Base-by-base conservation (phyloP, 257 asterid species). In the Nicotiana noctiflora region DNA sequence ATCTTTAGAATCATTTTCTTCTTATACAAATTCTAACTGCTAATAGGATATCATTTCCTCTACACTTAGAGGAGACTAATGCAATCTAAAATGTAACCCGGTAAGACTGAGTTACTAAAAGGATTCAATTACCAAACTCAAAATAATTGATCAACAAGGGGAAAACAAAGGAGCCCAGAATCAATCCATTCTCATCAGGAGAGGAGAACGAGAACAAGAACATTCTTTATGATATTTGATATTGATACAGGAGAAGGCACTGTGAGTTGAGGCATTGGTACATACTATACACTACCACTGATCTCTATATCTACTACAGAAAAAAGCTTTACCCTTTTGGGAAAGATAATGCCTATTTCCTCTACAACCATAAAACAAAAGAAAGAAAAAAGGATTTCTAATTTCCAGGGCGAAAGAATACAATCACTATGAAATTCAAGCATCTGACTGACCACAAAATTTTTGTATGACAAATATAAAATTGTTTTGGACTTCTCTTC, bases 391-490 rank as follows among this genome's bases (percentile, higher is more conserved):
- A 19, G 32, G 46, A 40, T 19, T 40, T 11, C n/a, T n/a, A 37
- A 40, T 40, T 68, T 44, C n/a, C 77, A n/a, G 53, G 68, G 67
- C 21, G 19, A 77, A 77, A 32, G 51, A 77, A 56, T 56, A 77
- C 68, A 56, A 77, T 29, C 80, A 52, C 3, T 56, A 29, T 10
- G 66, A 32, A 77, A 7, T 40, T 68, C 77, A 55, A 56, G 66
- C 55, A 77, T 74, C 62, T 77, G 37, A 23, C 21, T 56, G 67
- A 56, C 57, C 66, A 53, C 55, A 77, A 77, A 2, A 19, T 9
- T 57, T 77, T 29, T 49, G 51, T 40, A 56, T 76, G 55, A 31
- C 49, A 56, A 56, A 8, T 31, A 77, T 65, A 77, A 56, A 32
- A n/a, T 32, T 77, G 80, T 40, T 56, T 52, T 76, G 9, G n/a